A percentile compares a stretch with the other conserved stretches of the same genome.
These are phyloP conservation scores for Penicillium thymicola DNA, from an alignment of 2,329 filamentous ascomycete species.

Conservation along the genomic window DNA sequence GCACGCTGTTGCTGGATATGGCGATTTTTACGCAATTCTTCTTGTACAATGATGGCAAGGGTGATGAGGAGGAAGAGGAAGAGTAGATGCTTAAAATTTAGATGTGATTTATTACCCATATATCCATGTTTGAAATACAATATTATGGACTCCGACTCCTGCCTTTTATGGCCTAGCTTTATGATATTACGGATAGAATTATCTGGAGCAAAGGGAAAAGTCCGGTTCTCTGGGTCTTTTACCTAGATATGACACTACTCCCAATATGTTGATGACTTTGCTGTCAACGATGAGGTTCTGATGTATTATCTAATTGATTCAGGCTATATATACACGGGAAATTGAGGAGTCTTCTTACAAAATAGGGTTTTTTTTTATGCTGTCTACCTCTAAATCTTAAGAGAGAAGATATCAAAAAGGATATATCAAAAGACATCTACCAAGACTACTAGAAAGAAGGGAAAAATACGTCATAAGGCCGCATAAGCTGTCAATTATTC, in stretches of 20 bases:
- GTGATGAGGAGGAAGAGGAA: constrained; percentile 17
- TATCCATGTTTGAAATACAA: neutral
- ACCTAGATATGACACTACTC: neutral
- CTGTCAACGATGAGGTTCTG: neutral
- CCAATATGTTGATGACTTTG: neutral
- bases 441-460: too few relatives aligned
- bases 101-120: neutral
- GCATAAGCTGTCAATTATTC: too few relatives aligned
- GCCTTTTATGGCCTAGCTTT: neutral
- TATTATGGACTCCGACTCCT: neutral
- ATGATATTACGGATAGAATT: neutral
- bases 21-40: constrained; percentile 91
- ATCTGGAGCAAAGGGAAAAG: neutral
- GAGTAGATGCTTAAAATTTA: neutral
- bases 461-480: too few relatives aligned
- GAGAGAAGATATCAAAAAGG: too few relatives aligned
- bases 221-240: neutral
- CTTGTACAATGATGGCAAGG: constrained; percentile 59
- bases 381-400: too few relatives aligned
- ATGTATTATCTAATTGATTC: neutral
- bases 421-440: too few relatives aligned
- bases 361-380: too few relatives aligned
- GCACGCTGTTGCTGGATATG: constrained; percentile 80
- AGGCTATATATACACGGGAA: too few relatives aligned
- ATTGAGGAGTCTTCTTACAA: too few relatives aligned